These are phyloP conservation scores for Sporothrix humicola DNA, from an alignment of 2,329 filamentous ascomycete species.

Conservation along the genomic window DNA sequence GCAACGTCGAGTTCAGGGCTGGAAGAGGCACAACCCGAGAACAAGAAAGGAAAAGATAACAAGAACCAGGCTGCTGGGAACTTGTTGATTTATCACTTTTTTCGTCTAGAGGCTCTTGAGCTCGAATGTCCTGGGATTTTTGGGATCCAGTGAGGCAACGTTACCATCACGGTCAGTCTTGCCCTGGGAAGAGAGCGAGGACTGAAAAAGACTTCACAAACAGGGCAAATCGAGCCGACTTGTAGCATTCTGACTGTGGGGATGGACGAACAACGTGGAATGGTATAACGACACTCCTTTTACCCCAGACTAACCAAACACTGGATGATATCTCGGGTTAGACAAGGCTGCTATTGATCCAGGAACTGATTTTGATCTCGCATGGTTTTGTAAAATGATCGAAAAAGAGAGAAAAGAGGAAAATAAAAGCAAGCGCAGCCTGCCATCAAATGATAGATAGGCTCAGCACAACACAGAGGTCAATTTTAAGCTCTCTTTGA, in stretches of 20 bases:
- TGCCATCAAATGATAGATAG: no score
- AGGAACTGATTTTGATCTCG: no score
- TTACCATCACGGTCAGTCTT: slow-evolving; percentile 8
- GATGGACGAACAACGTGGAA: background rate
- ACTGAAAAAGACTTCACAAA: background rate
- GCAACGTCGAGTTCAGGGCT: background rate
- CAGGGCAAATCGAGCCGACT: slow-evolving; percentile 24
- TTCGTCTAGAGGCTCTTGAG: background rate
- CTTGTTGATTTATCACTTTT: background rate
- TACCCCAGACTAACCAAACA: background rate
- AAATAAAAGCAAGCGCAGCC: no score
- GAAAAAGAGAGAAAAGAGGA: no score
- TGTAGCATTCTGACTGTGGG: background rate
- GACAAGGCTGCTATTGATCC: no score
- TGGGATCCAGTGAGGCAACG: background rate
- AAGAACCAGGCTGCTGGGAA: background rate
- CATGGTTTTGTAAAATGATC: no score
- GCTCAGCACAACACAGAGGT: no score
- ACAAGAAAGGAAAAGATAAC: background rate
- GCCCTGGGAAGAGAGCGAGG: background rate
- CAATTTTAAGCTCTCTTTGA: no score
- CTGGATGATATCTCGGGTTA: no score
- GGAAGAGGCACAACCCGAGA: background rate
- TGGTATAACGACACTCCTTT: background rate
- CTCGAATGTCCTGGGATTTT: background rate